phyloP scores from a whole-genome alignment of 805 yeast species.

The Lipomyces orientalis region DNA sequence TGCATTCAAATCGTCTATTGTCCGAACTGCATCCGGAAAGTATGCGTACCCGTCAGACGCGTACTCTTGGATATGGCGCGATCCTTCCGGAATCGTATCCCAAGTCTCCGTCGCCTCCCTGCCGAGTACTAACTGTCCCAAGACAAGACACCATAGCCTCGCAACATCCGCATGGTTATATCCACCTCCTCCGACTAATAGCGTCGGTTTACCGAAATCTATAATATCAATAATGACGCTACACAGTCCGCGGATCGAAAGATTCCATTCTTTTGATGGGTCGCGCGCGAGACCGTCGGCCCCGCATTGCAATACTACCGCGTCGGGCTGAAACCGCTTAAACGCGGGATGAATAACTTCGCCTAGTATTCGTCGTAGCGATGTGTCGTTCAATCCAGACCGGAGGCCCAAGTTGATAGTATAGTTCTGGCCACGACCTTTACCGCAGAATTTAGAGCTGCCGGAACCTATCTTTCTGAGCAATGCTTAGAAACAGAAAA shows the following conservation, averaged over 20 bases:
- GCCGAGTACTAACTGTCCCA: conserved; percentile 17
- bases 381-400: conserved; percentile 60
- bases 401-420: conserved; percentile 61
- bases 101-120: conserved; percentile 14
- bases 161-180: conserved; percentile 67
- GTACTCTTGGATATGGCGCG: conserved; percentile 19
- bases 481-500: neutral
- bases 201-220: conserved; percentile 45
- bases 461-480: conserved; percentile 53
- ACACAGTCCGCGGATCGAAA: conserved; percentile 60
- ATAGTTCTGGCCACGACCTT: conserved; percentile 49
- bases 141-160: conserved; percentile 60
- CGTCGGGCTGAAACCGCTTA: conserved; percentile 53
- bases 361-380: conserved; percentile 48
- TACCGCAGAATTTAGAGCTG: conserved; percentile 46
- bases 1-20: conserved; percentile 11
- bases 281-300: conserved; percentile 77
- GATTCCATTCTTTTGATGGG: conserved; percentile 69
- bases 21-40: conserved; percentile 10
- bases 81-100: conserved; percentile 30
- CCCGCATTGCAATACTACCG: conserved; percentile 70
- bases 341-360: conserved; percentile 54
- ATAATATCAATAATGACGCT: conserved; percentile 46
- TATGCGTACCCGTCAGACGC: conserved; percentile 26
- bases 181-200: conserved; percentile 80